These are phyloP conservation scores for Leucosporidium yakuticum DNA, from an alignment of 768 basidiomycete species.

Conservation along the genomic window DNA sequence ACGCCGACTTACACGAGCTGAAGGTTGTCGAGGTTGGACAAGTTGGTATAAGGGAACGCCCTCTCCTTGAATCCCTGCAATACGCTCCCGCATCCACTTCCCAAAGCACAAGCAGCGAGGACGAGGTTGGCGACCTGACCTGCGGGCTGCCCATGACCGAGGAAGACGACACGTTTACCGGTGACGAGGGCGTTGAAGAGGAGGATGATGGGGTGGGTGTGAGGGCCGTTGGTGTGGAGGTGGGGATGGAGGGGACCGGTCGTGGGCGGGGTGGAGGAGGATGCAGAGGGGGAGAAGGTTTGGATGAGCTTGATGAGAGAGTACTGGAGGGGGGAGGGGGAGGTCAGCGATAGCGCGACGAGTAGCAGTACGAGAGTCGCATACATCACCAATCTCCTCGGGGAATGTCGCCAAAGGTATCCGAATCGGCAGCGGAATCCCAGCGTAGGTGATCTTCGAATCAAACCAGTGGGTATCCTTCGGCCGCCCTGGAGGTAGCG, in stretches of 20 bases:
- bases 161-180: slow-evolving; percentile 89
- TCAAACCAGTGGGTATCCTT: slow-evolving; percentile 95
- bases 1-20: slow-evolving; percentile 64
- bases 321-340: slow-evolving; percentile 54
- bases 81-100: slow-evolving; percentile 73
- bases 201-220: slow-evolving; percentile 89
- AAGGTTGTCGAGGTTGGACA: slow-evolving; percentile 75
- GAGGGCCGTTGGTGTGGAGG: slow-evolving; percentile 80
- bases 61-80: slow-evolving; percentile 82
- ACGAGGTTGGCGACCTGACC: slow-evolving; percentile 87
- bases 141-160: slow-evolving; percentile 83
- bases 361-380: slow-evolving; percentile 40
- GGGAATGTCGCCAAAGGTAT: slow-evolving; percentile 83
- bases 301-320: slow-evolving; percentile 85
- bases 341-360: not conserved
- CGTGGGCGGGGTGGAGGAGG: slow-evolving; percentile 48
- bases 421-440: slow-evolving; percentile 66
- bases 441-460: slow-evolving; percentile 74
- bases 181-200: slow-evolving; percentile 94
- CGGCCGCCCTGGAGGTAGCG: not conserved
- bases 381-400: slow-evolving; percentile 93
- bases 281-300: slow-evolving; percentile 63
- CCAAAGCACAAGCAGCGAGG: slow-evolving; percentile 86
- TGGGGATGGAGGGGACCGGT: slow-evolving; percentile 77
- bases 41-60: slow-evolving; percentile 90